Base-by-base conservation (phyloP, 345 rosid species). In the Gossypium anomalum region DNA sequence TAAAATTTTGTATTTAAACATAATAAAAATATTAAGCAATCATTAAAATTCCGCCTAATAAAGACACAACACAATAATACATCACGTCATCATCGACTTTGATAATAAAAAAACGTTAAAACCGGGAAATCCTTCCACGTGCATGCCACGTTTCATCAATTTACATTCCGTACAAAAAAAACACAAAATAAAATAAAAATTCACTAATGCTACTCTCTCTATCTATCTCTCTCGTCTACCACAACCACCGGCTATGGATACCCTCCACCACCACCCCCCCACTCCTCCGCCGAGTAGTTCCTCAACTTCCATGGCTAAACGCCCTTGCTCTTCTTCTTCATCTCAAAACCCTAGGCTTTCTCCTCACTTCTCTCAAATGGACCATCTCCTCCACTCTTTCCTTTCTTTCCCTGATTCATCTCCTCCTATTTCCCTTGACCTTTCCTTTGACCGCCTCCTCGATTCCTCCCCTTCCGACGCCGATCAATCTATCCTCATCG, bases 381-480 rank as follows among this genome's bases (percentile, higher is more conserved):
- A 88, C 70, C 65, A 45, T 41, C 89, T 89, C 58, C 85, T 89
- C 72, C 78, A 76, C 29, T 73, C 82, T 4, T 85, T 89, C 72
- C 84, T 89, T 49, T 74, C 75, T 63, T 71, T 86, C 56, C 82
- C 85, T 45, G 92, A 85, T 62, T 84, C 85, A 14, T 78, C 85
- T 15, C 76, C 89, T 8, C 77, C 38, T 45, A 22, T 76, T 79
- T 81, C 89, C 67, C 71, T 88, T 83, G 87, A 81, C 76, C 80
- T 65, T 73, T 81, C 92, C 64, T 87, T 93, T 78, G 92, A 89
- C 69, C 85, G 83, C 58, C 88, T 87, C 15, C 91, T 93, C 75
- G 89, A 87, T 4, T 79, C 89, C 69, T 57, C 78, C 59, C 76
- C 86, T 78, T 76, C 83, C 67, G 88, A 87, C 17, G 69, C 85